Conservation (phyloP, 164 flowering plant species). For the Liriodendron chinense region DNA sequence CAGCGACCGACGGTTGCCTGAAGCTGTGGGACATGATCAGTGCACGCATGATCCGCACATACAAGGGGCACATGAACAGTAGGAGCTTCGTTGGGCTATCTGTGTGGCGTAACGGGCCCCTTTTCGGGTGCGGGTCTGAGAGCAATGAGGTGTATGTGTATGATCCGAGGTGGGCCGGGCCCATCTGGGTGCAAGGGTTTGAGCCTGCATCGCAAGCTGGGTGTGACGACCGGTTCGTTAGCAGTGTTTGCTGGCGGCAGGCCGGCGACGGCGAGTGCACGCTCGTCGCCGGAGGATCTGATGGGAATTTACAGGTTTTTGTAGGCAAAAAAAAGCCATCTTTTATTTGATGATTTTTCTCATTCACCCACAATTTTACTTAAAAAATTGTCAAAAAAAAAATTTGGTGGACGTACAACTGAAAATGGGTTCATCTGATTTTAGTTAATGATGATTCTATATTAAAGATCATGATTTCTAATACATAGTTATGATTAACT, state of each 20-base stretch:
- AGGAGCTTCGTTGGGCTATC: slow-evolving; percentile 70
- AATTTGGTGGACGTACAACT: neutral
- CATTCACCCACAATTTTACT: neutral
- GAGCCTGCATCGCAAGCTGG: slow-evolving; percentile 16
- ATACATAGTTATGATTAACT: too few relatives aligned
- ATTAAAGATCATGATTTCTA: too few relatives aligned
- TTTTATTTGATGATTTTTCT: neutral
- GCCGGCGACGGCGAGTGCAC: slow-evolving; percentile 42
- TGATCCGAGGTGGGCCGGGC: slow-evolving; percentile 65
- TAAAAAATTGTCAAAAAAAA: neutral
- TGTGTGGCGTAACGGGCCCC: slow-evolving; percentile 55
- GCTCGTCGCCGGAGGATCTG: slow-evolving; percentile 66
- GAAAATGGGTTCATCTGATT: neutral
- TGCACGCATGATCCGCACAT: slow-evolving; percentile 33
- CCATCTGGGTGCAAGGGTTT: slow-evolving; percentile 59
- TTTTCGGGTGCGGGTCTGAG: slow-evolving; percentile 71
- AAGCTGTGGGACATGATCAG: slow-evolving; percentile 46
- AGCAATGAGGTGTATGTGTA: slow-evolving; percentile 57
- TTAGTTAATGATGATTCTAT: too few relatives aligned
- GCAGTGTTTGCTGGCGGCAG: slow-evolving; percentile 69
- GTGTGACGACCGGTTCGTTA: slow-evolving; percentile 34
- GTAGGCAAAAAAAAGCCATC: slow-evolving; percentile 27
- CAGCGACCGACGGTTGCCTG: slow-evolving; percentile 56
- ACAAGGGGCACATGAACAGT: slow-evolving; percentile 50
- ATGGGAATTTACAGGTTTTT: slow-evolving; percentile 57